Percentiles rank a stretch among this genome's conserved stretches.
Evolutionary conservation across 179 eudicot species (phyloP).

Genomic region (Amaranthus tricolor): DNA sequence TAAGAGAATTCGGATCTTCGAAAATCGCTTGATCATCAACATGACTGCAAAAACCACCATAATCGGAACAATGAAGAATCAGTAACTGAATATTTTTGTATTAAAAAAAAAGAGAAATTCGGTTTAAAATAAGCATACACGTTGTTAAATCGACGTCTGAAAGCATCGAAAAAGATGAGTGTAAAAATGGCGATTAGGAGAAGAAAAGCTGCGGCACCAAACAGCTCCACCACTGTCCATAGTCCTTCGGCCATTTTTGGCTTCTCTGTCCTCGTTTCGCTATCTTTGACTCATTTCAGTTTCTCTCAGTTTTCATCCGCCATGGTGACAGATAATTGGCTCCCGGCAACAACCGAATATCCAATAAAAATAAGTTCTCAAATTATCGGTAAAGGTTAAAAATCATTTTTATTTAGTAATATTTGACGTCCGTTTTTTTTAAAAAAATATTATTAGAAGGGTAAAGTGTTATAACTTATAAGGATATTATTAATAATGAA

Average conservation of each 20-base stretch:
- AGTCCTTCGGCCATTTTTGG: slow-evolving; percentile 36
- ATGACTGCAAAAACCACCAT: slow-evolving; percentile 39
- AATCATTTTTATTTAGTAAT: too few species aligned
- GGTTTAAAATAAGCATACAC: slow-evolving; percentile 33
- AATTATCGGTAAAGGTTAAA: too few species aligned
- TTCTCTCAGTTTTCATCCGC: too few species aligned
- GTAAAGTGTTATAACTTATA: too few species aligned
- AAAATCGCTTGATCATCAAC: slow-evolving; percentile 61
- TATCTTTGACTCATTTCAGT: too few species aligned
- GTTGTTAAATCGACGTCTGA: slow-evolving; percentile 58
- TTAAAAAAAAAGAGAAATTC: slow-evolving; percentile 2
- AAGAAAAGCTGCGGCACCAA: slow-evolving; percentile 38
- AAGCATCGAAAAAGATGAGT: slow-evolving; percentile 53
- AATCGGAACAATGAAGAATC: neutral
- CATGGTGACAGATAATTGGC: too few species aligned
- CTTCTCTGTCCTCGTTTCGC: too few species aligned
- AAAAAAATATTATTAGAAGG: too few species aligned
- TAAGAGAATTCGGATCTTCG: slow-evolving; percentile 85
- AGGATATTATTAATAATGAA: too few species aligned
- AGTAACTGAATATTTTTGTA: neutral
- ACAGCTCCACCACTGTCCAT: slow-evolving; percentile 37
- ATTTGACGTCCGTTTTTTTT: too few species aligned
- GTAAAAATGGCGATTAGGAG: slow-evolving; percentile 35
- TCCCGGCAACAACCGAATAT: too few species aligned
- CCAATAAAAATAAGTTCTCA: too few species aligned